These are phyloP conservation scores for Penicillium antarcticum DNA, from an alignment of 495 filamentous ascomycete genomes.

Conservation along the genomic window DNA sequence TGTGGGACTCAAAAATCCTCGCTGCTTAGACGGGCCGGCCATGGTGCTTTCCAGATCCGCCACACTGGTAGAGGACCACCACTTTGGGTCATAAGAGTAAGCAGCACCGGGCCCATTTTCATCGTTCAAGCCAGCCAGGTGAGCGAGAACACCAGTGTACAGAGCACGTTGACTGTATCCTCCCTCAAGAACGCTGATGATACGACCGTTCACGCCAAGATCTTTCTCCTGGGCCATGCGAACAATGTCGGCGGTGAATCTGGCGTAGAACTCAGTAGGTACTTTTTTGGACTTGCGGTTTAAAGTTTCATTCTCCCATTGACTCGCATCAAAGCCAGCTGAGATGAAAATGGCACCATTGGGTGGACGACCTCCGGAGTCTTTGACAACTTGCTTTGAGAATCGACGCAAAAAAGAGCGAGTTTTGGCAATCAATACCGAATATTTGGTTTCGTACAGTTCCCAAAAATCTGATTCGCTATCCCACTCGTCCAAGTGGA, in stretches of 20 bases:
- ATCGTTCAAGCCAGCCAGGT: constrained; percentile 72
- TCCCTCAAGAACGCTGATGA: constrained; percentile 92
- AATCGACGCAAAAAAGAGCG: constrained; percentile 69
- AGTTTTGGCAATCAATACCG: constrained; percentile 72
- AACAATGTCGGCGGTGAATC: constrained; percentile 80
- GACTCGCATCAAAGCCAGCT: constrained; percentile 94
- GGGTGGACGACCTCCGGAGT: constrained; percentile 52
- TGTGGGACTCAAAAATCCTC: constrained; percentile 64
- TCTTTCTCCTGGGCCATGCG: constrained; percentile 77
- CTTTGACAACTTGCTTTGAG: constrained; percentile 55
- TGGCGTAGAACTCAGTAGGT: constrained; percentile 93
- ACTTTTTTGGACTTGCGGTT: constrained; percentile 93
- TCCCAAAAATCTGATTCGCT: constrained; percentile 81
- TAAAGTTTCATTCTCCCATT: constrained; percentile 90
- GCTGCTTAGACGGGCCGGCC: too few species aligned
- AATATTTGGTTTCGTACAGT: constrained; percentile 75
- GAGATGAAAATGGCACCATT: constrained; percentile 90
- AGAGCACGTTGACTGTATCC: constrained; percentile 92
- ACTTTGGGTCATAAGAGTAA: constrained; percentile 56
- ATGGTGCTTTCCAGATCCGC: constrained; percentile 26
- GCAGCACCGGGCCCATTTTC: not conserved
- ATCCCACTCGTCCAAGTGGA: constrained; percentile 89
- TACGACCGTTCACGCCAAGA: constrained; percentile 71
- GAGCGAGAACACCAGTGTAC: constrained; percentile 81
- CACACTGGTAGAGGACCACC: constrained; percentile 63